These are phyloP conservation scores for Prunella vulgaris DNA, from an alignment of 257 asterid genomes.

Conservation along the genomic window DNA sequence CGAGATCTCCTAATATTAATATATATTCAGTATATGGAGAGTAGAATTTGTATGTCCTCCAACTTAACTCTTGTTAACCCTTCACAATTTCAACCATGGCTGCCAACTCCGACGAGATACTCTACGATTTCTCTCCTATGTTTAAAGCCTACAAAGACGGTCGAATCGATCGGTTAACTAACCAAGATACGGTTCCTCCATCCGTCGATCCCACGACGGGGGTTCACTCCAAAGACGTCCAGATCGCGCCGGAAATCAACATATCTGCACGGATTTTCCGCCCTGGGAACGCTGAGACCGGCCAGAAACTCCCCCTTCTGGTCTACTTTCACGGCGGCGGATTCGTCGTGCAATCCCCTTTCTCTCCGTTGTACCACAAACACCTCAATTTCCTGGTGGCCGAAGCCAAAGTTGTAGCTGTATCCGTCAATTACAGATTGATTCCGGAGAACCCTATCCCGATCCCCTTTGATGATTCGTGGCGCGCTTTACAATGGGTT, in stretches of 20 bases:
- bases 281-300: not conserved
- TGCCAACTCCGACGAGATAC: conserved; percentile 23
- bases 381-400: conserved; percentile 28
- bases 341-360: conserved; percentile 35
- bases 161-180: conserved; percentile 24
- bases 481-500: conserved; percentile 35
- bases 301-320: conserved; percentile 34
- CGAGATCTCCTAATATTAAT: too few species aligned
- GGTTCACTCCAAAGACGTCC: conserved; percentile 43
- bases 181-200: conserved; percentile 19
- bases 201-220: conserved; percentile 31
- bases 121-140: conserved; percentile 28
- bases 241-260: conserved; percentile 26
- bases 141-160: conserved; percentile 35
- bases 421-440: conserved; percentile 30
- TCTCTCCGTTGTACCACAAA: conserved; percentile 14
- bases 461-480: conserved; percentile 27
- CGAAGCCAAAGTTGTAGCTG: conserved; percentile 31
- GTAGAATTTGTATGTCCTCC: not conserved
- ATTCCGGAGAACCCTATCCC: conserved; percentile 42
- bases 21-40: too few species aligned
- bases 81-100: conserved; percentile 28
- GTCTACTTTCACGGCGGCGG: conserved; percentile 62
- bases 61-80: not conserved
- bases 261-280: conserved; percentile 41